Evolutionary conservation across 495 filamentous ascomycete genomes (phyloP), one percentile per base, ranked within the genome.

Genomic region (Lineolata rhizophorae): DNA sequence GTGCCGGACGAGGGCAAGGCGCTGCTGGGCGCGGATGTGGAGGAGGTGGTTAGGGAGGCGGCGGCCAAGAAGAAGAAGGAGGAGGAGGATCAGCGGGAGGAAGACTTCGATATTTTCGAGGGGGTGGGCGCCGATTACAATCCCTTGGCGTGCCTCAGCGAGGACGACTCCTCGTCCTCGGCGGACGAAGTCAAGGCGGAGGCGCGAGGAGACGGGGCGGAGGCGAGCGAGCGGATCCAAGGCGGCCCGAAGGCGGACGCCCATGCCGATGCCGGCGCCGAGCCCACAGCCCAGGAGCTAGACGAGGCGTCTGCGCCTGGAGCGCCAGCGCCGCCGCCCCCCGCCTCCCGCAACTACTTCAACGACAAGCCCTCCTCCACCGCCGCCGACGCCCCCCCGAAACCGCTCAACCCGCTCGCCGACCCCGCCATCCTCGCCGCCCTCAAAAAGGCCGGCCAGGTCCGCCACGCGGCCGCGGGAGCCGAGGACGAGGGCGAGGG

Each of bases 41-140:
- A 72, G 18, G 51, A 50, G 10, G 46, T 51, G 8, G n/a, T n/a
- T n/a, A n/a, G n/a, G n/a, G n/a, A n/a, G n/a, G n/a, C n/a, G n/a
- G n/a, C n/a, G n/a, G n/a, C n/a, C n/a, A n/a, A n/a, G n/a, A n/a
- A n/a, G n/a, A n/a, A n/a, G n/a, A 49, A 42, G 38, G 62, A 61
- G 37, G 61, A 62, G 32, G 62, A 67, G 26, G 64, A 68, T 26
- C 8, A 20, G 8, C 62, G 61, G 5, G 72, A 77, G 32, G 64
- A 62, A 16, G 67, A 73, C 33, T 47, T 62, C 10, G 66, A 72
- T 45, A 97, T 97, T 15, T 97, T 97, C 46, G 80, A 74, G 29
- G 87, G 76, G 20, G 81, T 68, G 1, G 87, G 77, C 3, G 66
- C 66, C 16, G 80, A 87, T 42, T 97, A 92, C 48, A 65, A 97